Base-by-base conservation (phyloP, 2,329 filamentous ascomycete species). In the Clarireedia monteithiana region DNA sequence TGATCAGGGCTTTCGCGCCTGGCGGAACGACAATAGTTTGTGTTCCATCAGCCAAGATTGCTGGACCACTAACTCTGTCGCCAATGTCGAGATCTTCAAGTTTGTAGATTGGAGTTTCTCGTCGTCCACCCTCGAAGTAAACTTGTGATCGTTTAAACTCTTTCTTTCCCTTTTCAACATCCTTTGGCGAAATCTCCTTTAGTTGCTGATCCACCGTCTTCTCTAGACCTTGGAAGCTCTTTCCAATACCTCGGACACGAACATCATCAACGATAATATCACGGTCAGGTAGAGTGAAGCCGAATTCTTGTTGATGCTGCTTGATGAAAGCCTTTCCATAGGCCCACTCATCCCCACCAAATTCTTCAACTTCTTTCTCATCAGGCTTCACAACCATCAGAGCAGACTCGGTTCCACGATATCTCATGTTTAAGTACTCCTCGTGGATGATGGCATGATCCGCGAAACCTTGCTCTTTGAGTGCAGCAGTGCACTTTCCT, bases 251-350 rank as follows among this genome's bases (percentile, higher is more conserved):
- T 56, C 92, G 80, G 5, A 91, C 88, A 42, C 91, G 84, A 3
- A 96, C 88, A 69, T 96, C 91, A 60, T 96, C 91, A 6, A 96
- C 79, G 47, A 96, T 91, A 53, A 96, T 89, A 63, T 96, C 89
- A 55, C 91, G 79, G 58, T 95, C 88, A 24, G 84, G 83, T 2
- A 96, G 75, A 0, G 88, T 95, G 67, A 96, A 96, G 0, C 91
- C 91, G 67, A 96, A 96, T 67, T 96, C 91, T 67, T 94, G 91
- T 52, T 90, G 85, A 67, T 96, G 91, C 63, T 95, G 89, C 64
- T 84, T 83, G 34, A 95, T 77, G 66, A 97, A 96, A 0, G 89
- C 91, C 62, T 85, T 81, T 2, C 86, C 89, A 71, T 91, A 96
- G 1, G 85, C 87, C 88, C 88, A 95, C 12, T 89, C 82, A 24